Conservation (phyloP, 2,329 filamentous ascomycete genomes). For the Exserohilum turcica region DNA sequence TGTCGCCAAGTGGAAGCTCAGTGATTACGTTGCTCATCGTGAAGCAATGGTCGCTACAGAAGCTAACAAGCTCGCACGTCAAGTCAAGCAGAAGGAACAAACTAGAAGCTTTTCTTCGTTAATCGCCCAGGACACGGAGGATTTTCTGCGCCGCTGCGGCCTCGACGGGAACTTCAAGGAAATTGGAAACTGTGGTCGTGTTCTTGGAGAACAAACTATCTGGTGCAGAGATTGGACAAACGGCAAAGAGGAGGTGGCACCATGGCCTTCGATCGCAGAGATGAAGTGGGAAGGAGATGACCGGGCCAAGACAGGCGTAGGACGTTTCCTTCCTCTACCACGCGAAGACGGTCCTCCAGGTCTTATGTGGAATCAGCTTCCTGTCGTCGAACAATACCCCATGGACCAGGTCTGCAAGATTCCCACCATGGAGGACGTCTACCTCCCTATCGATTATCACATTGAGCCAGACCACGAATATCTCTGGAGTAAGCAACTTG, state of each 20-base stretch:
- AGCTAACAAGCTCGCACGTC: conserved; percentile 19
- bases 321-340: conserved; percentile 52
- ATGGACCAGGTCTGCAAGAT: conserved; percentile 48
- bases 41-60: conserved; percentile 30
- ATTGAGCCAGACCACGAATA: conserved; percentile 37
- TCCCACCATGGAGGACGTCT: conserved; percentile 46
- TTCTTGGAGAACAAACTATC: conserved; percentile 48
- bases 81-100: conserved; percentile 21
- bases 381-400: conserved; percentile 43
- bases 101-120: conserved; percentile 2
- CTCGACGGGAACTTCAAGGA: conserved; percentile 31
- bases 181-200: conserved; percentile 32
- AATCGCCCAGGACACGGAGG: conserved; percentile 16
- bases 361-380: conserved; percentile 51
- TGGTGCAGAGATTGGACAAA: conserved; percentile 46
- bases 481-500: conserved; percentile 34
- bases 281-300: conserved; percentile 56
- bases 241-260: conserved; percentile 45
- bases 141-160: conserved; percentile 21
- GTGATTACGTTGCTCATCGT: conserved; percentile 40
- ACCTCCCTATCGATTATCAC: conserved; percentile 45
- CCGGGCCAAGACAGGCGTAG: conserved; percentile 51
- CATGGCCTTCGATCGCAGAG: conserved; percentile 51
- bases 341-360: conserved; percentile 49
- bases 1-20: conserved; percentile 39